Evolutionary conservation across 2,329 filamentous ascomycete species (phyloP).

Genomic region (Akanthomyces muscarius): DNA sequence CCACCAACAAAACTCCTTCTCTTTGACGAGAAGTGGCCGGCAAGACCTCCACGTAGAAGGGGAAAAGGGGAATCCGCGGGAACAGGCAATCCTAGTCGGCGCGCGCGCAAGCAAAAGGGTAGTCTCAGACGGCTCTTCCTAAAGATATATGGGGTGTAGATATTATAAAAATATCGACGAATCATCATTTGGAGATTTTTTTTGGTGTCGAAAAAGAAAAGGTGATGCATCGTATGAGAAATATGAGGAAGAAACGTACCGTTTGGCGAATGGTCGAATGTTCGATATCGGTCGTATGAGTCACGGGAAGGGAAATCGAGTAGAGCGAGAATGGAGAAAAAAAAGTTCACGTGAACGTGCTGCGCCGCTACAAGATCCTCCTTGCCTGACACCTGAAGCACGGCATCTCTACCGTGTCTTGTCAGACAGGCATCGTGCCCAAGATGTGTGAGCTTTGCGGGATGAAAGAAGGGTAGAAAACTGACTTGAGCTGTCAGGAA

Average conservation of each 20-base stretch:
- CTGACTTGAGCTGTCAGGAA: no score
- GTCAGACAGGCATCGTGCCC: no score
- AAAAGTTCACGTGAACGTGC: no score
- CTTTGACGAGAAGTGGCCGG: conserved; percentile 15
- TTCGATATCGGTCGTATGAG: not conserved
- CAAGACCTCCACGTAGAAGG: not conserved
- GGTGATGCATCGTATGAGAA: not conserved
- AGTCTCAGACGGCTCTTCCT: conserved; percentile 48
- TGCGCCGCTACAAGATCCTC: no score
- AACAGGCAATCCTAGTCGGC: conserved; percentile 16
- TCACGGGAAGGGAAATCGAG: not conserved
- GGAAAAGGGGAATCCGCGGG: conserved; percentile 10
- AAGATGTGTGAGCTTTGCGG: no score
- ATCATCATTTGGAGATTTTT: conserved; percentile 37
- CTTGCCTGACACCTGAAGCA: no score
- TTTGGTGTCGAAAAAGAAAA: not conserved
- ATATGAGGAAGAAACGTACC: conserved; percentile 11
- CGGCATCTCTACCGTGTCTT: no score
- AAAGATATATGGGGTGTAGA: conserved; percentile 35
- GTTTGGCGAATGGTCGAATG: conserved; percentile 10
- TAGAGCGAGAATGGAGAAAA: no score
- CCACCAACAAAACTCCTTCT: conserved; percentile 12
- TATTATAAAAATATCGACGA: conserved; percentile 25
- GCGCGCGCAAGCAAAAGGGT: not conserved
- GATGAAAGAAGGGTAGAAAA: no score